Percentiles rank a stretch among this genome's conserved stretches.
phyloP scores from a whole-genome alignment of 169 alveolate genomes.

The Plasmodium fragile region DNA sequence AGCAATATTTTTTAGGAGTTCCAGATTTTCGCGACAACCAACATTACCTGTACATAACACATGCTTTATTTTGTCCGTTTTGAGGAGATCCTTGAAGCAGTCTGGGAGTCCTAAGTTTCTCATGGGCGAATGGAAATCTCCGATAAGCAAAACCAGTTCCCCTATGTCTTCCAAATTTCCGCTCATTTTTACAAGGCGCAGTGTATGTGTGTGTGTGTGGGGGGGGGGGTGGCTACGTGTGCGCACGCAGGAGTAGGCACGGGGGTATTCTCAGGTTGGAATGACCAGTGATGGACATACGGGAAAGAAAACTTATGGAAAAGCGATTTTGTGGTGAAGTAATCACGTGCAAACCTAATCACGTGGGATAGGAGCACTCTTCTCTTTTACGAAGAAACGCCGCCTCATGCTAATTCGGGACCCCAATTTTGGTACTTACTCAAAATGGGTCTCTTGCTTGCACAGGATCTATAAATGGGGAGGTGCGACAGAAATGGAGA shows the following conservation, averaged over 20 bases:
- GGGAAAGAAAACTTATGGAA: background rate
- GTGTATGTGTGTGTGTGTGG: background rate
- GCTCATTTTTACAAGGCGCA: slow-evolving; percentile 16
- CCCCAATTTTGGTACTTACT: background rate
- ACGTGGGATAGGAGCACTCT: no score
- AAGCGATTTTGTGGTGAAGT: background rate
- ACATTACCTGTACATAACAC: slow-evolving; percentile 87
- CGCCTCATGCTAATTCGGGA: background rate
- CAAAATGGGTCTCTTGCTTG: background rate
- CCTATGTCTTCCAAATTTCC: slow-evolving; percentile 76
- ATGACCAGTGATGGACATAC: background rate
- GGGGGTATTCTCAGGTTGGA: background rate
- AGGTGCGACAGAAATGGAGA: background rate
- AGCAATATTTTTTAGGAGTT: slow-evolving; percentile 82
- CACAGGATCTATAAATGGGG: background rate
- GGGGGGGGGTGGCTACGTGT: background rate
- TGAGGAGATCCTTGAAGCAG: slow-evolving; percentile 83
- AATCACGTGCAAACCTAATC: background rate
- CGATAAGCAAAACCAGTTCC: slow-evolving; percentile 84
- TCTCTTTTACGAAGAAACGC: background rate
- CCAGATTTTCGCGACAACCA: slow-evolving; percentile 83
- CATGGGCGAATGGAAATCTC: slow-evolving; percentile 87
- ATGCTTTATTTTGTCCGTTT: slow-evolving; percentile 85
- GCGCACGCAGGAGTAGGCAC: background rate
- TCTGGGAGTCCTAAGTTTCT: slow-evolving; percentile 84